A percentile compares a stretch with the other conserved stretches of the same genome.
These are phyloP conservation scores for Hypericum perforatum DNA, from an alignment of 345 rosid species.

Conservation along the genomic window DNA sequence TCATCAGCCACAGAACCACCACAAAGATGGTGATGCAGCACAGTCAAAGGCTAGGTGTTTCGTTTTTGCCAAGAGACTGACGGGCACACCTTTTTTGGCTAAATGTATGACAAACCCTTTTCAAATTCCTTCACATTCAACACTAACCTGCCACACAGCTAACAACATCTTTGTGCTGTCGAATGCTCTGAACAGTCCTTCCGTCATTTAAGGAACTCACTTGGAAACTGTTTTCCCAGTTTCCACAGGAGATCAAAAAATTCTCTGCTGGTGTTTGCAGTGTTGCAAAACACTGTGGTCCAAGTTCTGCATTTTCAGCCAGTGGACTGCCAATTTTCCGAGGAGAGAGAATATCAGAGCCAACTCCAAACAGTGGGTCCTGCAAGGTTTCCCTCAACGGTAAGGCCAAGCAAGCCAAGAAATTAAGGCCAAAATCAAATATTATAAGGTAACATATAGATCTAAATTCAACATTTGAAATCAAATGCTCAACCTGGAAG, in stretches of 20 bases:
- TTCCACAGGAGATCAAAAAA: conserved; percentile 84
- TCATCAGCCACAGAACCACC: neutral
- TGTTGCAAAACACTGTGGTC: conserved; percentile 71
- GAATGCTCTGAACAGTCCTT: conserved; percentile 85
- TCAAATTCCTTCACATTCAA: neutral
- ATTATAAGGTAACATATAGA: too few relatives aligned
- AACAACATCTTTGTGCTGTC: conserved; percentile 92
- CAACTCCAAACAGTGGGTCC: conserved; percentile 96
- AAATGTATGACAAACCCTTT: neutral
- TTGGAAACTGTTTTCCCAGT: conserved; percentile 97
- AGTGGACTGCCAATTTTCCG: conserved; percentile 82
- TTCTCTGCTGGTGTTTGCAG: conserved; percentile 68
- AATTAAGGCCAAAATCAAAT: too few relatives aligned
- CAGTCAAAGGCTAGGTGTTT: neutral
- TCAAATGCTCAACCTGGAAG: conserved; percentile 49
- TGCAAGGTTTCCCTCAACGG: conserved; percentile 20
- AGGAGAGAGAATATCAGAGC: conserved; percentile 80
- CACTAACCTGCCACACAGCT: conserved; percentile 93
- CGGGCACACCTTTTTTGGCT: conserved; percentile 5
- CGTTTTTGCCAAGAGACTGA: neutral
- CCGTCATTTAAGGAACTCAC: conserved; percentile 82
- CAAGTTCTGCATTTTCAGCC: conserved; percentile 69
- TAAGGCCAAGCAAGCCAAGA: too few relatives aligned
- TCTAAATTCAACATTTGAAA: neutral
- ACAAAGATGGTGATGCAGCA: conserved; percentile 6